Percentiles rank a stretch among this genome's conserved stretches.
Conservation (phyloP, 805 yeast genomes). For the Saccharomyces eubayanus region DNA sequence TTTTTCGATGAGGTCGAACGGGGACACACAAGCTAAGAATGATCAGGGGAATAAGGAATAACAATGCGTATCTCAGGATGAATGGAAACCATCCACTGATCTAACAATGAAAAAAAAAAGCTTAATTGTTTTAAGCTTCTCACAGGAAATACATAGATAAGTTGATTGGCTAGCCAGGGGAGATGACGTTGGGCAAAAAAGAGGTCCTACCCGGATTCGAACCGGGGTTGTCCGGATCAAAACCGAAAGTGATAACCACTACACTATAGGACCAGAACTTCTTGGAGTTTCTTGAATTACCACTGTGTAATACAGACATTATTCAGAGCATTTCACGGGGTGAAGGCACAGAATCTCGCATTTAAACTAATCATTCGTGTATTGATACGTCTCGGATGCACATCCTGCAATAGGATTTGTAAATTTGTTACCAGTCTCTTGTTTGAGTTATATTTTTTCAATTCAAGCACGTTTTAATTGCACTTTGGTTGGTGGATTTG, state of each 20-base stretch:
- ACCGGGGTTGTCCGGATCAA: constrained; percentile 78
- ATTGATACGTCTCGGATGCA: too few species aligned
- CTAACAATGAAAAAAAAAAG: neutral
- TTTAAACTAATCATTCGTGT: too few species aligned
- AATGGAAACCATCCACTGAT: neutral
- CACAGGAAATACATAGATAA: neutral
- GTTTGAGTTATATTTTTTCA: too few species aligned
- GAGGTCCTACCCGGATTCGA: constrained; percentile 80
- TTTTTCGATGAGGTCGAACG: neutral
- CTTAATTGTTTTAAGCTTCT: neutral
- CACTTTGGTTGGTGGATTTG: too few species aligned
- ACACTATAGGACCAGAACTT: constrained; percentile 42
- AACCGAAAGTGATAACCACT: constrained; percentile 78
- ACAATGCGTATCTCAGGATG: neutral
- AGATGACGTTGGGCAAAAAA: constrained; percentile 7
- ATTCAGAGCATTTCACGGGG: too few species aligned
- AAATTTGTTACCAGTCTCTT: too few species aligned
- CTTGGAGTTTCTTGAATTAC: too few species aligned
- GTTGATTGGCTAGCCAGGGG: neutral
- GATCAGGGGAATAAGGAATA: neutral
- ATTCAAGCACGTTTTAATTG: too few species aligned
- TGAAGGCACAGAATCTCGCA: too few species aligned
- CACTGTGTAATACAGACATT: too few species aligned
- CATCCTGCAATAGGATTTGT: too few species aligned
- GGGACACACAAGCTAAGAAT: neutral